Percentiles rank a stretch among this genome's conserved stretches.
Evolutionary conservation across 768 basidiomycete genomes (phyloP).

Genomic region (Pisolithus microcarpus): DNA sequence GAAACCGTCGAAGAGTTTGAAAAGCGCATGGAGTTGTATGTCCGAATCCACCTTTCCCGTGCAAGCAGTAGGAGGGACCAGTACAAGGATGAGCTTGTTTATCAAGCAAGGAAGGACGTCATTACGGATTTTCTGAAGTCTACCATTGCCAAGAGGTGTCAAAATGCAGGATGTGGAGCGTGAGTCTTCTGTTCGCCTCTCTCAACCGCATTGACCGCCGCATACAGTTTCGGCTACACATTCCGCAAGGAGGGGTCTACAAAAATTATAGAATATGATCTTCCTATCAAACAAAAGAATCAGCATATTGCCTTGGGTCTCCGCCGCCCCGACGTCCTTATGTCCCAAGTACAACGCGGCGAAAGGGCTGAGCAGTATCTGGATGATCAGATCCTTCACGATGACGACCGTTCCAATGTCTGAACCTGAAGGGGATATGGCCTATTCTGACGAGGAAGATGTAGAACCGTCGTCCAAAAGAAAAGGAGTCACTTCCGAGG

Average conservation of each 20-base stretch:
- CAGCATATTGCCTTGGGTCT: slow-evolving; percentile 44
- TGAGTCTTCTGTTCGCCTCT: slow-evolving; percentile 36
- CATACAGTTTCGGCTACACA: slow-evolving; percentile 63
- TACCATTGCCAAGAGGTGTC: slow-evolving; percentile 65
- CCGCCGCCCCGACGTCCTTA: slow-evolving; percentile 73
- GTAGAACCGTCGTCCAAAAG: slow-evolving; percentile 26
- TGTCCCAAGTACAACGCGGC: slow-evolving; percentile 32
- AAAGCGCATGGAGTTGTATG: slow-evolving; percentile 57
- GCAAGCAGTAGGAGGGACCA: slow-evolving; percentile 62
- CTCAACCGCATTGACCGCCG: slow-evolving; percentile 3
- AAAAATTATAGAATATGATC: slow-evolving; percentile 91
- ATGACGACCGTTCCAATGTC: slow-evolving; percentile 46
- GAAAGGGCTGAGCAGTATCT: slow-evolving; percentile 19
- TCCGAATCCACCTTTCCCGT: slow-evolving; percentile 40
- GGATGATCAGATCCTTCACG: slow-evolving; percentile 29
- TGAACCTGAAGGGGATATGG: slow-evolving; percentile 41
- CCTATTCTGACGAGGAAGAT: slow-evolving; percentile 44
- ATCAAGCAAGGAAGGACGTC: slow-evolving; percentile 75
- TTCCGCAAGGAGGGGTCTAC: slow-evolving; percentile 92
- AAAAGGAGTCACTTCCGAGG: slow-evolving; percentile 44
- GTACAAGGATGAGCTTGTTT: slow-evolving; percentile 86
- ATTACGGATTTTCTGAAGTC: slow-evolving; percentile 76
- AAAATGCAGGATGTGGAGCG: slow-evolving; percentile 72
- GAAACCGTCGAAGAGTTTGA: slow-evolving; percentile 61
- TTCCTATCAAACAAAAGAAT: slow-evolving; percentile 71